A percentile compares a stretch with the other conserved stretches of the same genome.
phyloP scores from a whole-genome alignment of 805 yeast species.

The Pichia kluyveri region DNA sequence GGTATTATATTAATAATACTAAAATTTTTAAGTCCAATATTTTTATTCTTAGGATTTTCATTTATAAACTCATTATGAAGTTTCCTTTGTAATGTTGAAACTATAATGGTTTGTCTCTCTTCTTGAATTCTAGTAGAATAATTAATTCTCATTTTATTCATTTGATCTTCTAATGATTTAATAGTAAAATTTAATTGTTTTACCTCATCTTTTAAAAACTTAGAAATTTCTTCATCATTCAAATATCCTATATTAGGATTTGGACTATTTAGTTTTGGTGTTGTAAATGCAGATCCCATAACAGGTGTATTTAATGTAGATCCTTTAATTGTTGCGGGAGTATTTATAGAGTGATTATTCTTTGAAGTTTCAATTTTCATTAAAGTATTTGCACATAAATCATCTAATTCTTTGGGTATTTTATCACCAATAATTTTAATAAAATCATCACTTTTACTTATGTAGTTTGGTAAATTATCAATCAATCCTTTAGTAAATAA shows the following conservation, averaged over 20 bases:
- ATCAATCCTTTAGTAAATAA: constrained; percentile 3
- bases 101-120: constrained; percentile 19
- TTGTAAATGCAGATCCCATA: no score
- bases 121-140: constrained; percentile 15
- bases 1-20: neutral
- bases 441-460: constrained; percentile 2
- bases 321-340: neutral
- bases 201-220: constrained; percentile 23
- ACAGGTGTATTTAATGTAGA: neutral
- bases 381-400: constrained; percentile 4
- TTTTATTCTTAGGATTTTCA: neutral
- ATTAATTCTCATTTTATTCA: constrained; percentile 16
- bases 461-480: constrained; percentile 9
- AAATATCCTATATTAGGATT: constrained; percentile 11
- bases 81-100: constrained; percentile 9
- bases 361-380: neutral
- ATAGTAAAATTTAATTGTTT: constrained; percentile 16
- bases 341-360: neutral
- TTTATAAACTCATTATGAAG: constrained; percentile 11
- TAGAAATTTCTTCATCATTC: constrained; percentile 21
- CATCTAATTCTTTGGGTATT: constrained; percentile 4
- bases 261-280: neutral
- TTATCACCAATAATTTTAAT: neutral
- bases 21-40: constrained; percentile 1
- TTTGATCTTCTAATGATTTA: constrained; percentile 13